phyloP scores from a whole-genome alignment of 768 basidiomycete genomes.

The Suillus variegatus region DNA sequence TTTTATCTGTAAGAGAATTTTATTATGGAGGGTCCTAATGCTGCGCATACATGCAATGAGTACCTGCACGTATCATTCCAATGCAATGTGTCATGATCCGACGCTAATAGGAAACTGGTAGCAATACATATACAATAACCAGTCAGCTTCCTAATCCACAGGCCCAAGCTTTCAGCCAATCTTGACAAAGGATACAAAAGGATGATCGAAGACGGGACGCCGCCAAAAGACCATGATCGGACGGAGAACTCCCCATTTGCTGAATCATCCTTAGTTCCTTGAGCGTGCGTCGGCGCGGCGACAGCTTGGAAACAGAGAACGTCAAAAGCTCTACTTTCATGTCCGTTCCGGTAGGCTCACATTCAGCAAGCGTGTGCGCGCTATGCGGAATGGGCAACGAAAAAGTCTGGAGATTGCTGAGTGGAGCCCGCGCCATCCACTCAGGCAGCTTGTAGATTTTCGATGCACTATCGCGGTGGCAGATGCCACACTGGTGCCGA shows the following conservation, averaged over 20 bases:
- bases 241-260: background rate
- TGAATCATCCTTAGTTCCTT: background rate
- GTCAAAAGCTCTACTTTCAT: background rate
- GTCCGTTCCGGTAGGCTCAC: background rate
- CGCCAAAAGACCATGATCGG: background rate
- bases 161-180: slow-evolving; percentile 1
- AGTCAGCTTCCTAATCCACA: background rate
- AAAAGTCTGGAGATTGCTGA: background rate
- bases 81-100: background rate
- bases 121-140: background rate
- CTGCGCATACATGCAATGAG: slow-evolving; percentile 29
- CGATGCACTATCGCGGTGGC: background rate
- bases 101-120: background rate
- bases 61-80: slow-evolving; percentile 26
- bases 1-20: slow-evolving; percentile 26
- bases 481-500: background rate
- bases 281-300: background rate
- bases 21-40: slow-evolving; percentile 31
- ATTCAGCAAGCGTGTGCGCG: background rate
- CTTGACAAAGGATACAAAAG: background rate
- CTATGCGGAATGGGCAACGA: background rate
- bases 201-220: background rate
- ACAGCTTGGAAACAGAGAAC: background rate
- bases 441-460: background rate
- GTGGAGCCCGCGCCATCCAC: background rate